Conservation (phyloP, 1,139 yeast genomes). For the Geotrichum phurueaensis region DNA sequence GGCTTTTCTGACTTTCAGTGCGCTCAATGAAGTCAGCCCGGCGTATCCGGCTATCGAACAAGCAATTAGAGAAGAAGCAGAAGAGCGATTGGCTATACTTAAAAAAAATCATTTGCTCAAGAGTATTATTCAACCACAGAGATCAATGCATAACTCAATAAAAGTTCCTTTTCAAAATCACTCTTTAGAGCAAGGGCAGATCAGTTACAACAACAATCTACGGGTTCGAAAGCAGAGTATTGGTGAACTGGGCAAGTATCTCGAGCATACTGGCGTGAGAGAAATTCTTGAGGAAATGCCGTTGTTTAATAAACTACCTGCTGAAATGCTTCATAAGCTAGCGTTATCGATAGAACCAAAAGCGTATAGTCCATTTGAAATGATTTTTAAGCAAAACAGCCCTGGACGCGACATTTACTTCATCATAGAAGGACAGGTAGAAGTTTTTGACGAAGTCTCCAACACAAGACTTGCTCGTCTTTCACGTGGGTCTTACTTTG, state of each 20-base stretch:
- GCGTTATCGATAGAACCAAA: conserved; percentile 58
- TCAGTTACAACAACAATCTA: not conserved
- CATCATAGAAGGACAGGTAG: conserved; percentile 63
- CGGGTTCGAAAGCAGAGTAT: not conserved
- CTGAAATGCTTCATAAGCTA: conserved; percentile 53
- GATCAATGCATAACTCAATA: not conserved
- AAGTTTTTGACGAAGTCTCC: conserved; percentile 47
- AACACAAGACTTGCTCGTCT: conserved; percentile 49
- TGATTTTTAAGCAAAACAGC: conserved; percentile 55
- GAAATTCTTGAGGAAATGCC: conserved; percentile 54
- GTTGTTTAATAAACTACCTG: conserved; percentile 51
- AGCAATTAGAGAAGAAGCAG: conserved; percentile 70
- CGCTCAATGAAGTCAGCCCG: conserved; percentile 54
- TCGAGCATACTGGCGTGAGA: conserved; percentile 35
- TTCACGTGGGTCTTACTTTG: conserved; percentile 61
- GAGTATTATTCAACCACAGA: not conserved
- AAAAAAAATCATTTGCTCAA: conserved; percentile 45
- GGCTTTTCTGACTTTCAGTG: conserved; percentile 62
- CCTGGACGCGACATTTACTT: conserved; percentile 59
- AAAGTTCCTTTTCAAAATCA: not conserved
- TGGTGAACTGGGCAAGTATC: conserved; percentile 3
- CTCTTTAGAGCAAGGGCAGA: not conserved
- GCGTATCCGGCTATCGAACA: conserved; percentile 61
- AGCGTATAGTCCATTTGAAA: conserved; percentile 50
- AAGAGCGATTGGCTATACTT: conserved; percentile 64